Evolutionary conservation across 2,329 filamentous ascomycete species (phyloP).

Genomic region (Orbilia javanica): DNA sequence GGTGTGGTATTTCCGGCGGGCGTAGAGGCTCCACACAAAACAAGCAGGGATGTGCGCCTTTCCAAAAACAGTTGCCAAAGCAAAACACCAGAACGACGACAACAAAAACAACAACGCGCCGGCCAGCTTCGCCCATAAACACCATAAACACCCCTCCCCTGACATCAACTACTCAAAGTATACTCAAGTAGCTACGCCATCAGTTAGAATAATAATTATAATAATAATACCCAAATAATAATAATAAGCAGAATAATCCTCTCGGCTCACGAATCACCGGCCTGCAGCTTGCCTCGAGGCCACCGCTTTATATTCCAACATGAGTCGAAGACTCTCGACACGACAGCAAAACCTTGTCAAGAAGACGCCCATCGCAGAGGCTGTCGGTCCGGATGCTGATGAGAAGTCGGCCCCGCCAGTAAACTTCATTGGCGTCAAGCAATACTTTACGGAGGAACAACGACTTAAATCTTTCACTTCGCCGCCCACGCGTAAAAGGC

Average conservation of each 20-base stretch:
- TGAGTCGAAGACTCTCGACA: slow-evolving; percentile 53
- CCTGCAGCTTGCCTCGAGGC: background rate
- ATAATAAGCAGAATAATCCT: too few relatives aligned
- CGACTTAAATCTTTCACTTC: slow-evolving; percentile 35
- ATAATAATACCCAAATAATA: too few relatives aligned
- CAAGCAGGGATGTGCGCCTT: background rate
- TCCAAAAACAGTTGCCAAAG: slow-evolving; percentile 6
- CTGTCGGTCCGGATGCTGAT: background rate
- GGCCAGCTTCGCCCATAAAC: background rate
- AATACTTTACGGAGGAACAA: slow-evolving; percentile 50
- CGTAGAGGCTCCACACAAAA: background rate
- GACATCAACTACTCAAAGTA: too few relatives aligned
- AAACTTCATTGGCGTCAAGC: slow-evolving; percentile 41
- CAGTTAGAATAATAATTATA: too few relatives aligned
- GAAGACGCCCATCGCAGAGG: slow-evolving; percentile 12
- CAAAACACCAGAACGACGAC: slow-evolving; percentile 34
- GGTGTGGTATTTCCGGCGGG: slow-evolving; percentile 21
- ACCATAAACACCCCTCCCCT: background rate
- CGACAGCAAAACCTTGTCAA: slow-evolving; percentile 41
- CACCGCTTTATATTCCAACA: slow-evolving; percentile 3
- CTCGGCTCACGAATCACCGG: background rate
- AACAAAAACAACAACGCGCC: slow-evolving; percentile 55
- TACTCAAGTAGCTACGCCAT: too few relatives aligned
- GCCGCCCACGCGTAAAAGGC: slow-evolving; percentile 33
- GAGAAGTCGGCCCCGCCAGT: background rate